These are phyloP conservation scores for Neurospora sublineolata DNA, from an alignment of 495 filamentous ascomycete species.

Conservation along the genomic window DNA sequence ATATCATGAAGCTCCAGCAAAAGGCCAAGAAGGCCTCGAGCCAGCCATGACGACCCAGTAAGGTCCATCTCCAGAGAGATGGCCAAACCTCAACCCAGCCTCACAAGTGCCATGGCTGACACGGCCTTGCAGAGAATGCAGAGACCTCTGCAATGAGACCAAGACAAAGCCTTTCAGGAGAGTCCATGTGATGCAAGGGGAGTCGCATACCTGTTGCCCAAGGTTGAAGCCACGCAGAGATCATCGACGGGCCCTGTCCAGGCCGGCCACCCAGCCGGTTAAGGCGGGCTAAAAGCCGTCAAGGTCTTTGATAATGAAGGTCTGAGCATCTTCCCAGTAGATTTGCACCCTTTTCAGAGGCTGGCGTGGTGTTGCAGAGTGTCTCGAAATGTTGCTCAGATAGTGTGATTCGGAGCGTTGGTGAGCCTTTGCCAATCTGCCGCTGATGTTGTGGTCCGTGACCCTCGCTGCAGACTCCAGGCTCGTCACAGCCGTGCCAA, in stretches of 20 bases:
- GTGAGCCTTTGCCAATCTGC: neutral
- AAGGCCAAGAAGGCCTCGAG: neutral
- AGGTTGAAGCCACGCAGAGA: neutral
- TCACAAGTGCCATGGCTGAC: neutral
- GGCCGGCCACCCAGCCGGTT: conserved; percentile 3
- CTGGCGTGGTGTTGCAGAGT: conserved; percentile 8
- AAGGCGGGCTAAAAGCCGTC: conserved; percentile 3
- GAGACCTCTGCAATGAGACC: conserved; percentile 2
- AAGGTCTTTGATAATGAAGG: conserved; percentile 1
- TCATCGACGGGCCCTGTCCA: conserved; percentile 1
- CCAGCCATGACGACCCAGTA: neutral
- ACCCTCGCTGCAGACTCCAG: neutral
- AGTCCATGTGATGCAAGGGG: conserved; percentile 2
- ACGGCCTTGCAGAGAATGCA: neutral
- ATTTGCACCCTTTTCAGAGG: conserved; percentile 4
- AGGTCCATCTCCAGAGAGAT: neutral
- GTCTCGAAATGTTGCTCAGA: conserved; percentile 5
- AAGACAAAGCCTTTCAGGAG: neutral
- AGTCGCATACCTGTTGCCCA: conserved; percentile 8
- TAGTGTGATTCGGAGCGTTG: conserved; percentile 4
- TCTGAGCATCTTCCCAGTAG: conserved; percentile 3
- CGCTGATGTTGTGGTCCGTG: conserved; percentile 3
- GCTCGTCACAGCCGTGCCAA: neutral
- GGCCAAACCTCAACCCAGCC: neutral
- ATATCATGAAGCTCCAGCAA: neutral